phyloP scores from a whole-genome alignment of 345 rosid genomes.

The Noccaea bulbosa region DNA sequence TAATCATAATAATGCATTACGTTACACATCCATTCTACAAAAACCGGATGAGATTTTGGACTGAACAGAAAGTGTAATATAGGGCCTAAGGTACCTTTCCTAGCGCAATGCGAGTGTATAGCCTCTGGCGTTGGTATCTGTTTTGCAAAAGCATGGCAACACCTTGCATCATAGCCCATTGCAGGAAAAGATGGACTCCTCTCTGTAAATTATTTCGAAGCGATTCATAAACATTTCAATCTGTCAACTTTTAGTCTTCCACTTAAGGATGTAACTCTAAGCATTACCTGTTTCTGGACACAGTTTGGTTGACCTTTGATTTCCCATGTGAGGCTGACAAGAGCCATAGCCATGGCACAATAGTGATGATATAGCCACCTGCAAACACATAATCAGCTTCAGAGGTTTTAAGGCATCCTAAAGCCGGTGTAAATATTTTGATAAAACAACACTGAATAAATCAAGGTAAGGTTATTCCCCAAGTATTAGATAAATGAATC shows the following conservation, averaged over 20 bases:
- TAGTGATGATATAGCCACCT: slow-evolving; percentile 99
- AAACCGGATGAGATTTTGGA: background rate
- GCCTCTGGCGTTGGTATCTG: slow-evolving; percentile 98
- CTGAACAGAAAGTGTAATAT: slow-evolving; percentile 18
- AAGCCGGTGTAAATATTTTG: background rate
- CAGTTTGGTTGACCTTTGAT: slow-evolving; percentile 97
- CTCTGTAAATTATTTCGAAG: slow-evolving; percentile 56
- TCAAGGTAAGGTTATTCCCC: background rate
- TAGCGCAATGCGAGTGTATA: slow-evolving; percentile 95
- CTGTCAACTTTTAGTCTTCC: slow-evolving; percentile 18
- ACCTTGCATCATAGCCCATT: slow-evolving; percentile 99
- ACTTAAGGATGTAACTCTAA: slow-evolving; percentile 32
- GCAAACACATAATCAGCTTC: slow-evolving; percentile 42
- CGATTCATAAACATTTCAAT: slow-evolving; percentile 15
- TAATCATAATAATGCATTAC: background rate
- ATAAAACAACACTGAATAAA: slow-evolving; percentile 3
- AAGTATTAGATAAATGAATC: no score
- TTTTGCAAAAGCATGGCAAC: slow-evolving; percentile 98
- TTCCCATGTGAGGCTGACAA: slow-evolving; percentile 99
- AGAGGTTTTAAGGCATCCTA: slow-evolving; percentile 19
- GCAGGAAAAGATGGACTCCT: slow-evolving; percentile 96
- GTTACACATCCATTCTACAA: slow-evolving; percentile 2
- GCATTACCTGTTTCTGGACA: slow-evolving; percentile 82
- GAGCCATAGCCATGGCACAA: slow-evolving; percentile 93
- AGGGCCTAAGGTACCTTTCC: slow-evolving; percentile 68